Percentiles rank a stretch among this genome's conserved stretches.
phyloP scores from a whole-genome alignment of 2,329 filamentous ascomycete species.

The Penicillium sp. region DNA sequence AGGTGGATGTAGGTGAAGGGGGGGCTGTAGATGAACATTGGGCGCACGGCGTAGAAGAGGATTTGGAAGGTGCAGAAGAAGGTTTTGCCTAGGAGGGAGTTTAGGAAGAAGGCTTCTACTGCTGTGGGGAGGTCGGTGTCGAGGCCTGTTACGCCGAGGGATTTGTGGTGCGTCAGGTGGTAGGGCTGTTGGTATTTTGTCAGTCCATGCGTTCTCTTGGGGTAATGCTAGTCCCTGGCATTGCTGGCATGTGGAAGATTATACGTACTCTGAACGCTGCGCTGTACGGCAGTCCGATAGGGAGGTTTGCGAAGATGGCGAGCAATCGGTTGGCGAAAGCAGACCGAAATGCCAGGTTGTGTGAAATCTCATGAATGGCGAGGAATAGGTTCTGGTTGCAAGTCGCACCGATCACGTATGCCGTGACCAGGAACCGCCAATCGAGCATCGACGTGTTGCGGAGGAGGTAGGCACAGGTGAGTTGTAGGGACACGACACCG shows the following conservation, averaged over 20 bases:
- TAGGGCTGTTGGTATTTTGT: slow-evolving; percentile 63
- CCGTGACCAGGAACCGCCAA: slow-evolving; percentile 78
- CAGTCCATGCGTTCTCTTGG: slow-evolving; percentile 5
- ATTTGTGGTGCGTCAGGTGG: slow-evolving; percentile 98
- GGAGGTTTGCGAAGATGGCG: slow-evolving; percentile 90
- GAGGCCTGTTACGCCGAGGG: slow-evolving; percentile 89
- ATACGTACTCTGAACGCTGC: slow-evolving; percentile 78
- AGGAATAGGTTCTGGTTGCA: slow-evolving; percentile 98
- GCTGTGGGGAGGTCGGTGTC: slow-evolving; percentile 94
- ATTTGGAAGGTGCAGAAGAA: slow-evolving; percentile 99
- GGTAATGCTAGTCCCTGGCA: too few species aligned
- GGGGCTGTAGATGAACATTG: slow-evolving; percentile 89
- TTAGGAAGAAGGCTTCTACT: slow-evolving; percentile 85
- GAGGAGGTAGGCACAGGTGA: slow-evolving; percentile 73
- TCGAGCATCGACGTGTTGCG: slow-evolving; percentile 76
- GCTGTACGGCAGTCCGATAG: slow-evolving; percentile 93
- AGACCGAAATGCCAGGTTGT: slow-evolving; percentile 90
- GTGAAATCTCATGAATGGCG: slow-evolving; percentile 97
- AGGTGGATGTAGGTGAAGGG: slow-evolving; percentile 82
- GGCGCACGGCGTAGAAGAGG: slow-evolving; percentile 94
- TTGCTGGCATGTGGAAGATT: background rate
- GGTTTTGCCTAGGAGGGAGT: slow-evolving; percentile 89
- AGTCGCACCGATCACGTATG: slow-evolving; percentile 89
- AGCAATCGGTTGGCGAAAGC: slow-evolving; percentile 77
- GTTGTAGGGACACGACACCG: slow-evolving; percentile 77